These are phyloP conservation scores for Verticillium tricorpus DNA, from an alignment of 2,329 filamentous ascomycete genomes.

Conservation along the genomic window DNA sequence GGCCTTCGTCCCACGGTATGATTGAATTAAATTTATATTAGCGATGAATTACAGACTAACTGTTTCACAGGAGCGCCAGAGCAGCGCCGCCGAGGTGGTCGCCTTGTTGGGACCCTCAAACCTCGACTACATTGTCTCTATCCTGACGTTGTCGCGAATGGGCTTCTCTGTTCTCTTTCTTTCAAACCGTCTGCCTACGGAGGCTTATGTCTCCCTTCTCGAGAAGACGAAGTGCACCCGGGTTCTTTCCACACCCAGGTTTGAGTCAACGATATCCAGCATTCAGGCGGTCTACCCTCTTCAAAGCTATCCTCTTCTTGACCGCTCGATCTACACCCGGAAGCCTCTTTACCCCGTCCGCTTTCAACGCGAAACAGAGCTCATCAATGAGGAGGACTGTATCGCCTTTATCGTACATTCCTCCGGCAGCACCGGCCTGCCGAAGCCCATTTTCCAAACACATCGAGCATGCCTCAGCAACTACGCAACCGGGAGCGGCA, in stretches of 20 bases:
- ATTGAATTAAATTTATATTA: background rate
- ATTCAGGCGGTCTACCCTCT: conserved; percentile 10
- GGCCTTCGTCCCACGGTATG: conserved; percentile 11
- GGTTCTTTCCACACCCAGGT: conserved; percentile 11
- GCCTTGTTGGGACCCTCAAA: conserved; percentile 43
- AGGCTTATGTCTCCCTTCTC: conserved; percentile 44
- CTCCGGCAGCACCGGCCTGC: conserved; percentile 48
- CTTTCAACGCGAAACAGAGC: conserved; percentile 9
- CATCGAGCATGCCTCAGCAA: conserved; percentile 41
- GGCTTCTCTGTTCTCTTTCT: conserved; percentile 49
- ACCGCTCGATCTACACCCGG: conserved; percentile 6
- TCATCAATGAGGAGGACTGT: conserved; percentile 18
- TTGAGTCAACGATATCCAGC: background rate
- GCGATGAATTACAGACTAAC: background rate
- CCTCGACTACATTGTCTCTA: conserved; percentile 46
- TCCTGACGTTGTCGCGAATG: conserved; percentile 46
- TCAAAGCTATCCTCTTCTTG: conserved; percentile 6
- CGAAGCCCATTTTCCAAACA: conserved; percentile 50
- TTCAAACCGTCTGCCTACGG: conserved; percentile 46
- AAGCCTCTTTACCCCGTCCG: background rate
- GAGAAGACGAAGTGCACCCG: conserved; percentile 31
- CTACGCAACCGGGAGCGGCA: conserved; percentile 36
- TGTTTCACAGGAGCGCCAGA: conserved; percentile 1
- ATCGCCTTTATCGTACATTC: conserved; percentile 27
- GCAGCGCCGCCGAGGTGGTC: conserved; percentile 30